A percentile compares a stretch with the other conserved stretches of the same genome.
Evolutionary conservation across 352 stramenopile genomes (phyloP).

Genomic region (Thraustotheca clavata): DNA sequence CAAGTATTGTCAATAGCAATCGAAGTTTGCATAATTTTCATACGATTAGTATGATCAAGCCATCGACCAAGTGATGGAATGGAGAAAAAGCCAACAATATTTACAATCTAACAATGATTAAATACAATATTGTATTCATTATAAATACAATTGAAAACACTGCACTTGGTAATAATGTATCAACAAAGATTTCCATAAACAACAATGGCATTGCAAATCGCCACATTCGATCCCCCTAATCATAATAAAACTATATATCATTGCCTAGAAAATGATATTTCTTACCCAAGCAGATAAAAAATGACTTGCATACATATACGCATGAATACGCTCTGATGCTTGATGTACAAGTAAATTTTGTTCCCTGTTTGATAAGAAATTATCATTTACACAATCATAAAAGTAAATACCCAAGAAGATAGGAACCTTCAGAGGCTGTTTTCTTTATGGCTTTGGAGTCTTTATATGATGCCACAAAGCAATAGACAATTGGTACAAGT

Average conservation of each 20-base stretch:
- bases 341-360: no score
- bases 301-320: constrained; percentile 67
- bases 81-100: constrained; percentile 58
- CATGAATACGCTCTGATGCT: constrained; percentile 36
- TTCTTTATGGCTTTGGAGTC: no score
- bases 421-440: no score
- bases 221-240: constrained; percentile 70
- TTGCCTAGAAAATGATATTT: neutral
- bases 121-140: neutral
- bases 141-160: constrained; percentile 46
- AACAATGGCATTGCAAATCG: constrained; percentile 69
- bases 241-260: neutral
- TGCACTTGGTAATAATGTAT: constrained; percentile 66
- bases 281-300: constrained; percentile 69
- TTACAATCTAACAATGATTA: constrained; percentile 33
- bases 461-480: no score
- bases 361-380: no score
- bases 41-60: constrained; percentile 58
- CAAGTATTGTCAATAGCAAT: constrained; percentile 71
- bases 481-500: no score
- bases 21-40: constrained; percentile 55
- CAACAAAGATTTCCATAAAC: constrained; percentile 82
- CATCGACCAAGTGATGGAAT: constrained; percentile 57
- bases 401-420: no score
- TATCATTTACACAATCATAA: no score